Base-by-base conservation (phyloP, 2,329 filamentous ascomycete species). In the Clonostachys rosea region DNA sequence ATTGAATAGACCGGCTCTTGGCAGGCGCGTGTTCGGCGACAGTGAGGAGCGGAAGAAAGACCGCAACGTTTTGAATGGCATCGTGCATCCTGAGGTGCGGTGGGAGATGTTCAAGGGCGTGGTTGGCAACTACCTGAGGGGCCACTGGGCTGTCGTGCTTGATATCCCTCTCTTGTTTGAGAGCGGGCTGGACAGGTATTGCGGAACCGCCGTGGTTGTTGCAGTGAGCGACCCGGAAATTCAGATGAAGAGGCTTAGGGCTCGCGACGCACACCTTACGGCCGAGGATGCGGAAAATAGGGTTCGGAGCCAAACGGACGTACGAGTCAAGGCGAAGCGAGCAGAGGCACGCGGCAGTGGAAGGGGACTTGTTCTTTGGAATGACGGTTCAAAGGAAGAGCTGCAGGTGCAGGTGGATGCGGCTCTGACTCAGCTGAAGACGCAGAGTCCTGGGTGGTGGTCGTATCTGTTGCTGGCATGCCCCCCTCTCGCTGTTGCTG, bases 151-250 rank as follows among this genome's bases (percentile, higher is more conserved):
- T 0, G 90, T 96, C 5, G 86, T 99, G 35, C 75, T 97, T 14
- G 94, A 99, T 62, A 85, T 99, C 9, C 94, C 94, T 45, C 72
- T 99, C 46, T 76, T 99, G 40, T 96, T 96, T 58, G 94, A 99
- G 74, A 86, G 83, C 56, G 83, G 84, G 3, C 84, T 96, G 67
- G 94, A 99, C 65, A 73, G 83, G 39, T 81, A 95, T 54, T 96
- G 91, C 61, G 91, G 91, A 5, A 84, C 83, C 1, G 87, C 95
- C 14, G 69, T 96, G 50, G 91, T 99, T 0, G 92, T 97, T 3
- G 91, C 86, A 0, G 91, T 97, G 17, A 74, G 70, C 11, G 89
- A 96, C 56, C 85, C 89, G 0, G 79, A 76, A 51, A 78, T 91
- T 42, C 94, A 99, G 74, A 92, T 96, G 79, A 70, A 78, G 59